These are phyloP conservation scores for Dactylis glomerata DNA, from an alignment of 176 grass and related monocot species.

Conservation along the genomic window DNA sequence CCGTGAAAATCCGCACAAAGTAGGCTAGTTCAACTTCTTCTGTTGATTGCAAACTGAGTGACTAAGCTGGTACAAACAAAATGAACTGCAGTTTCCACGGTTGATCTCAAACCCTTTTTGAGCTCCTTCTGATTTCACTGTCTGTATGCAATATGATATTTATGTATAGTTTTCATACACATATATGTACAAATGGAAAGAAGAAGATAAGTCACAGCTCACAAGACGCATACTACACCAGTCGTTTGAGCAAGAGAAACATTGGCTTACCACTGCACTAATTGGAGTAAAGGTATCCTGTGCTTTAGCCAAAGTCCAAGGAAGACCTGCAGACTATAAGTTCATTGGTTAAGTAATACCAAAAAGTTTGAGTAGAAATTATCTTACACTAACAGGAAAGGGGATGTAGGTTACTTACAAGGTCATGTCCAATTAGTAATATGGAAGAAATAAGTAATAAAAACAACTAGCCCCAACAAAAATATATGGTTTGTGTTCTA, in stretches of 20 bases:
- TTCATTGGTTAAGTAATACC: slow-evolving; percentile 12
- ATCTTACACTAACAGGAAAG: not conserved
- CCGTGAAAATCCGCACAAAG: not conserved
- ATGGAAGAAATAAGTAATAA: not conserved
- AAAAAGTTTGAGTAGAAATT: not conserved
- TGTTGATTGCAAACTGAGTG: not conserved
- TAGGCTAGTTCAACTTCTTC: not conserved
- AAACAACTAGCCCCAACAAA: not conserved
- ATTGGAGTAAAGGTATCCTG: slow-evolving; percentile 98
- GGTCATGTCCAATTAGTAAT: not conserved
- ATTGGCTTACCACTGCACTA: slow-evolving; percentile 74
- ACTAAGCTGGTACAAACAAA: not conserved
- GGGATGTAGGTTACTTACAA: not conserved
- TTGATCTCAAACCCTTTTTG: not conserved
- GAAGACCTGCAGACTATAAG: slow-evolving; percentile 79
- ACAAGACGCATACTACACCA: not conserved
- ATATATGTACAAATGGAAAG: not conserved
- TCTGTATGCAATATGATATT: not conserved
- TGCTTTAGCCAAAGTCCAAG: slow-evolving; percentile 95
- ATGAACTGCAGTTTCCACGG: not conserved
- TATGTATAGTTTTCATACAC: not conserved
- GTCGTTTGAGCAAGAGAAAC: slow-evolving; percentile 1
- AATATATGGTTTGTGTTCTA: not conserved
- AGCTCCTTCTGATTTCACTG: not conserved
- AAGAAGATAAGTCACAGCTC: not conserved